Evolutionary conservation across 2,329 filamentous ascomycete genomes (phyloP), one percentile per base, ranked within the genome.

Genomic region (Fusarium pininemorale): DNA sequence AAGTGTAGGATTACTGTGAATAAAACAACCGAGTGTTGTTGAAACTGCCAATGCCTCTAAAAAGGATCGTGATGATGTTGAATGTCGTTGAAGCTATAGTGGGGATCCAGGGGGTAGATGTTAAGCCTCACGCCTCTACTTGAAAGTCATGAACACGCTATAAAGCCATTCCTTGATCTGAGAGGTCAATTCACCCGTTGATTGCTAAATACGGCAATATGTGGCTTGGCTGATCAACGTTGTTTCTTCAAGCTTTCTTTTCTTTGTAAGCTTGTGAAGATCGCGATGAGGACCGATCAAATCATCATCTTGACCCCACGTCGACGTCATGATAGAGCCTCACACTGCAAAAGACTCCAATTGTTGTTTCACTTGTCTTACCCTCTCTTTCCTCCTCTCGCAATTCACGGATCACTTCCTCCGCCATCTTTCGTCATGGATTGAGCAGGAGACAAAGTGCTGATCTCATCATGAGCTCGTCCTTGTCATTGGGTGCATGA

Each of bases 361-460:
- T 68, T 58, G 58, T 50, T 53, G 35, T 50, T 15, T 37, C n/a
- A 38, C 58, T 15, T 72, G 63, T 50, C 54, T 42, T 70, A 28
- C 60, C 38, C 26, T 53, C 28, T 42, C n/a, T 56, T 28, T 58
- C 37, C 47, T 32, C n/a, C 16, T 56, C 41, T 67, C 44, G 15
- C 47, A 39, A 20, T 47, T 7, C 18, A 44, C 72, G 72, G 71
- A 74, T 65, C 39, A n/a, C 63, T 74, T 74, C 42, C 72, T 74
- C 72, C 71, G 72, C 45, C 13, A 3, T 30, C n/a, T 73, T 75
- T 75, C 72, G 72, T 75, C 72, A 75, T 75, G 45, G 72, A 73
- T 18, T 63, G 42, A n/a, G 38, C 28, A 32, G 28, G 12, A 50
- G n/a, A 15, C 15, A 37, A 26, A 14, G 18, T 18, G 26, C 41